phyloP scores from a whole-genome alignment of 306 rosid genomes.

The Glycine latifolia region DNA sequence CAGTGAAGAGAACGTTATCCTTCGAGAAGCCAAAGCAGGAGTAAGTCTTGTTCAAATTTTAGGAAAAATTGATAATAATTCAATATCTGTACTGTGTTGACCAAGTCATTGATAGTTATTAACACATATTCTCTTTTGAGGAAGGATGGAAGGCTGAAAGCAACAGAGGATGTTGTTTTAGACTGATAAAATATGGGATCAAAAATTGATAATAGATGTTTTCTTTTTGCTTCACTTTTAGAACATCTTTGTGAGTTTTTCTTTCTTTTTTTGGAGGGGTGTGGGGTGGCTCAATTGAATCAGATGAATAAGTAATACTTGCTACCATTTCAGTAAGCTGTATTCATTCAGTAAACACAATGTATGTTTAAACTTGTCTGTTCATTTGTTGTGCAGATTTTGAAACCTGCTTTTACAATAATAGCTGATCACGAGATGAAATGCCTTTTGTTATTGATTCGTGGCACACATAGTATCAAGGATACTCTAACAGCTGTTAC shows the following conservation, averaged over 20 bases:
- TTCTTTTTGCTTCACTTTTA: not conserved
- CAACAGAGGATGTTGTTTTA: conserved; percentile 31
- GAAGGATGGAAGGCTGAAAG: conserved; percentile 6
- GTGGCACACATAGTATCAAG: conserved; percentile 97
- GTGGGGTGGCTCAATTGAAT: not conserved
- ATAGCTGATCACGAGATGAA: conserved; percentile 66
- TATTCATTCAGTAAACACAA: conserved; percentile 7
- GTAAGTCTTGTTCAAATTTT: conserved; percentile 60
- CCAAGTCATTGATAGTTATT: not conserved
- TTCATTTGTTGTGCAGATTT: conserved; percentile 67
- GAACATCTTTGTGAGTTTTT: not conserved
- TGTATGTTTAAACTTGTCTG: conserved; percentile 4
- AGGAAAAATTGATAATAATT: not conserved
- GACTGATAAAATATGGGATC: conserved; percentile 12
- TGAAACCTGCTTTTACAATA: conserved; percentile 97
- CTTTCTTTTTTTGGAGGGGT: not conserved
- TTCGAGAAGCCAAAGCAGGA: conserved; percentile 95
- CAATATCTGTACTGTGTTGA: conserved; percentile 26
- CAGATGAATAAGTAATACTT: conserved; percentile 24
- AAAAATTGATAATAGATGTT: conserved; percentile 21
- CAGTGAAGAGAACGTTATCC: conserved; percentile 74
- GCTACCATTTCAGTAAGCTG: conserved; percentile 13
- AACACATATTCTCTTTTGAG: not conserved
- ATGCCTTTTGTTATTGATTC: conserved; percentile 80
- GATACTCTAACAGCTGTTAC: conserved; percentile 94